Conservation (phyloP, 495 filamentous ascomycete genomes). For the Penicillium arizonense region DNA sequence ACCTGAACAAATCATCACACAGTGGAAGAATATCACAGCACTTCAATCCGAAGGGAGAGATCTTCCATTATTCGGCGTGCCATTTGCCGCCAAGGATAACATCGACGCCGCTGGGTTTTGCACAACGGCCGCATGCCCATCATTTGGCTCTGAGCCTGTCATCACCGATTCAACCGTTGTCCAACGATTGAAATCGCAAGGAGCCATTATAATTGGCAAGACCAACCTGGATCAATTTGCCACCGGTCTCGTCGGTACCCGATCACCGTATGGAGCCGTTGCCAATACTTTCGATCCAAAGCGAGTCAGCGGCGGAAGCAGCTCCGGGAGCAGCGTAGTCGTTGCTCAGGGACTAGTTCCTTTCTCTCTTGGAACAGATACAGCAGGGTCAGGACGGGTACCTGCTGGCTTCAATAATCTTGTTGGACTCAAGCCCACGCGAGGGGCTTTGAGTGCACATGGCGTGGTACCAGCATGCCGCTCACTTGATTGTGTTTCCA, state of each 20-base stretch:
- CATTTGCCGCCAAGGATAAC: constrained; percentile 64
- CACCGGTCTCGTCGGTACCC: constrained; percentile 60
- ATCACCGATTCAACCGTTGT: constrained; percentile 25
- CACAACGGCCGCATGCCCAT: constrained; percentile 60
- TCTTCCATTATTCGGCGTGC: constrained; percentile 63
- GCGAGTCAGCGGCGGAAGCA: constrained; percentile 14
- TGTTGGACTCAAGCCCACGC: constrained; percentile 67
- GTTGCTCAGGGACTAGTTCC: constrained; percentile 49
- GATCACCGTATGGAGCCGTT: constrained; percentile 58
- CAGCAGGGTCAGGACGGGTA: constrained; percentile 63
- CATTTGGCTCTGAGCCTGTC: constrained; percentile 49
- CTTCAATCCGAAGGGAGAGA: constrained; percentile 19
- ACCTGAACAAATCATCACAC: constrained; percentile 5
- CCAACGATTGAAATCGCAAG: constrained; percentile 30
- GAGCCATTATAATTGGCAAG: constrained; percentile 64
- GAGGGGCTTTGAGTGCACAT: constrained; percentile 56
- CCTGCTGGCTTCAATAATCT: constrained; percentile 63
- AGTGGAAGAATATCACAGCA: constrained; percentile 9
- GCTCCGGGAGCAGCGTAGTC: constrained; percentile 13
- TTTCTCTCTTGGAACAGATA: constrained; percentile 64
- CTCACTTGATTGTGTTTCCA: constrained; percentile 53
- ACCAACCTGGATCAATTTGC: constrained; percentile 68
- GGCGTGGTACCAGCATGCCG: constrained; percentile 55
- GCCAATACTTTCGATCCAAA: background rate
- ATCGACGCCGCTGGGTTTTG: constrained; percentile 57